phyloP scores from a whole-genome alignment of 768 basidiomycete genomes.

The Podaxis carcinomalis region DNA sequence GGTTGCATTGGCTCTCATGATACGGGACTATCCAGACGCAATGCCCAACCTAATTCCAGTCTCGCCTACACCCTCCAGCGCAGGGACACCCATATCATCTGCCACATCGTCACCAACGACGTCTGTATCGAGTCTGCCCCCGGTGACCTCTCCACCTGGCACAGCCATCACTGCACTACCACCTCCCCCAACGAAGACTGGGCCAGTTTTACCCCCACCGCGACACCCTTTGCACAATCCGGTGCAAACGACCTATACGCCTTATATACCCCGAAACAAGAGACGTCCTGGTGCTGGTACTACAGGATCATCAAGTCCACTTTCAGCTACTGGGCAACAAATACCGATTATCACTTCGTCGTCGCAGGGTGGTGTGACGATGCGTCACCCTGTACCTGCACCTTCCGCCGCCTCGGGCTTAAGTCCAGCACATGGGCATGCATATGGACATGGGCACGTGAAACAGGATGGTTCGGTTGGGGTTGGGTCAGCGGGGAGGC shows the following conservation, averaged over 20 bases:
- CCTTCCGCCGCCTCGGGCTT: background rate
- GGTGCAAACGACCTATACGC: slow-evolving; percentile 7
- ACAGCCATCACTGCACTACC: slow-evolving; percentile 25
- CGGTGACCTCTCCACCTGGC: slow-evolving; percentile 24
- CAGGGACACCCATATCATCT: slow-evolving; percentile 29
- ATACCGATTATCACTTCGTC: slow-evolving; percentile 71
- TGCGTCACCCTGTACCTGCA: slow-evolving; percentile 31
- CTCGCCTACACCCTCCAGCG: slow-evolving; percentile 25
- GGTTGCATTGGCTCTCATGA: slow-evolving; percentile 92
- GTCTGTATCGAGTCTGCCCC: slow-evolving; percentile 25
- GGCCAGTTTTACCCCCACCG: slow-evolving; percentile 40
- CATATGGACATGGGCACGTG: slow-evolving; percentile 11
- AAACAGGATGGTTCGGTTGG: slow-evolving; percentile 17
- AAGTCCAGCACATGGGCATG: slow-evolving; percentile 8
- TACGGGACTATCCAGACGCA: slow-evolving; percentile 90
- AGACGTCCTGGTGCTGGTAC: slow-evolving; percentile 23
- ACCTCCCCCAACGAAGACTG: background rate
- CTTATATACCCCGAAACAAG: slow-evolving; percentile 8
- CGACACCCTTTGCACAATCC: slow-evolving; percentile 61
- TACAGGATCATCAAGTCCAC: slow-evolving; percentile 35
- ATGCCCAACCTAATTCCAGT: slow-evolving; percentile 32
- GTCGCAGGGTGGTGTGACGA: slow-evolving; percentile 48
- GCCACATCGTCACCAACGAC: slow-evolving; percentile 34
- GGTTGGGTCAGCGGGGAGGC: slow-evolving; percentile 12
- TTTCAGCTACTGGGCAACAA: slow-evolving; percentile 39